Percentiles rank a stretch among this genome's conserved stretches.
Evolutionary conservation across 2,329 filamentous ascomycete genomes (phyloP).

Genomic region (Colletotrichum tamarilloi): DNA sequence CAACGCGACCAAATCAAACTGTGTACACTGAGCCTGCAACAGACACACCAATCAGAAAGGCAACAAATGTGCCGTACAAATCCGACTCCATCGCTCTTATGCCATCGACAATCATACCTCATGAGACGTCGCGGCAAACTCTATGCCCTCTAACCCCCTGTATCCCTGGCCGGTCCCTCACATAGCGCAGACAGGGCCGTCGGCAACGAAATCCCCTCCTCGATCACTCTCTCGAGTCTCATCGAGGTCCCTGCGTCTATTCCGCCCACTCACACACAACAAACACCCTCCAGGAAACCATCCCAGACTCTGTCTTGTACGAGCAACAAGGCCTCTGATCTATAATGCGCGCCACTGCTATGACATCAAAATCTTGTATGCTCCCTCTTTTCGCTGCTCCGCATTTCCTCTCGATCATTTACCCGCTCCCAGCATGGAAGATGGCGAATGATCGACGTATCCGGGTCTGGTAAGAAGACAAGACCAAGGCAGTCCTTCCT

Average conservation of each 20-base stretch:
- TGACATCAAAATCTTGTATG: not conserved
- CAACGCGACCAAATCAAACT: not conserved
- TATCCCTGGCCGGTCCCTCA: not conserved
- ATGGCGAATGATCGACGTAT: not conserved
- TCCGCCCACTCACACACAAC: not conserved
- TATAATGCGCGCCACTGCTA: conserved; percentile 10
- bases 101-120: conserved; percentile 24
- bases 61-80: not conserved
- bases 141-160: conserved; percentile 2
- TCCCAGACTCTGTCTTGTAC: not conserved
- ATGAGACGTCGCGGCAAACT: conserved; percentile 32
- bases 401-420: not conserved
- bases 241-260: not conserved
- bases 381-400: too few relatives aligned
- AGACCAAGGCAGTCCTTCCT: not conserved
- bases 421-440: not conserved
- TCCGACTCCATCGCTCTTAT: conserved; percentile 12
- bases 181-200: not conserved
- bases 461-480: not conserved
- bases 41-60: not conserved
- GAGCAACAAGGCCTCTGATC: not conserved
- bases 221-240: not conserved
- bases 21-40: not conserved
- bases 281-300: not conserved
- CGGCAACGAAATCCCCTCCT: not conserved